phyloP scores from a whole-genome alignment of 2,329 filamentous ascomycete genomes.

The Blastomyces gilchristii region DNA sequence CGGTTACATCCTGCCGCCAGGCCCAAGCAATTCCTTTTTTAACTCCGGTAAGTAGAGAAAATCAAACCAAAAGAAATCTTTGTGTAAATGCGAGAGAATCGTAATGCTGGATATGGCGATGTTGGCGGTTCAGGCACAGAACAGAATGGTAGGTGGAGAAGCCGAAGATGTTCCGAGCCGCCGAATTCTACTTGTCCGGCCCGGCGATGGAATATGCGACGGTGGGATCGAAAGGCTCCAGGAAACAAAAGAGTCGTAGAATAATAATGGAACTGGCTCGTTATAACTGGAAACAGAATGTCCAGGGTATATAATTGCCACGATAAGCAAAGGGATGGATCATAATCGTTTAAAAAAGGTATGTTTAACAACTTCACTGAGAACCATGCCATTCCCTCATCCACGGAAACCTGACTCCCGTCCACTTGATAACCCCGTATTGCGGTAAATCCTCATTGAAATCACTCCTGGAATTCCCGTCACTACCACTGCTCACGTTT shows the following conservation, averaged over 20 bases:
- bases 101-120: neutral
- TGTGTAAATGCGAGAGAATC: neutral
- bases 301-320: neutral
- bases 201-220: neutral
- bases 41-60: neutral
- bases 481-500: constrained; percentile 9
- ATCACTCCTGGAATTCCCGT: constrained; percentile 7
- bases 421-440: constrained; percentile 34
- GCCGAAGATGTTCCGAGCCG: neutral
- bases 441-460: constrained; percentile 22
- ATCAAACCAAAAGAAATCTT: neutral
- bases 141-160: neutral
- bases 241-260: neutral
- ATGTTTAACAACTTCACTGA: neutral
- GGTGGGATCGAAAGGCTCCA: neutral
- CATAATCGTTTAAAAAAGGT: neutral
- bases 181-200: neutral
- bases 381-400: constrained; percentile 25
- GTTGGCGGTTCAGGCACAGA: neutral
- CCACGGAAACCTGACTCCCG: constrained; percentile 35
- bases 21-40: neutral
- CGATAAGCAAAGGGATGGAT: neutral
- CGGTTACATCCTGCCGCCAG: neutral
- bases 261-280: neutral
- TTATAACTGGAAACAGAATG: neutral